These are phyloP conservation scores for Spongospora subterranea DNA, from an alignment of 208 protist genomes.

Conservation along the genomic window DNA sequence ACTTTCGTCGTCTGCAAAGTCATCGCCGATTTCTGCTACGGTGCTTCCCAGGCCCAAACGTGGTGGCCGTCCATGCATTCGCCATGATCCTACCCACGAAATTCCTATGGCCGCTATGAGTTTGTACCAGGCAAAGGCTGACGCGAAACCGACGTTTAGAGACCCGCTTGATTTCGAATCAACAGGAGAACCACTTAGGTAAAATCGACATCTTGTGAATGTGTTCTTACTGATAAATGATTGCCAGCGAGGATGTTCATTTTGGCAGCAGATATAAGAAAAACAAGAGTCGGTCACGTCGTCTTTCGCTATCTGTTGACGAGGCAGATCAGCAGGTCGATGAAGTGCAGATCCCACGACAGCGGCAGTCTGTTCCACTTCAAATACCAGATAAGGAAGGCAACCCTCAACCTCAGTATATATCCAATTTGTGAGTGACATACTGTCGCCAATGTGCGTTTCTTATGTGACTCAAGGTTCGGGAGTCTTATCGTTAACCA, in stretches of 20 bases:
- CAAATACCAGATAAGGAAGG: not conserved
- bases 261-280: not conserved
- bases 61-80: not conserved
- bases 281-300: not conserved
- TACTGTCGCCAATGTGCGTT: no score
- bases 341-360: not conserved
- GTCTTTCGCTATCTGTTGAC: not conserved
- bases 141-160: not conserved
- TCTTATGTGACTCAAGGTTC: no score
- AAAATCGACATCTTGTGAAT: not conserved
- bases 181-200: not conserved
- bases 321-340: not conserved
- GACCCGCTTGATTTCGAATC: not conserved
- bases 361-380: not conserved
- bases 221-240: not conserved
- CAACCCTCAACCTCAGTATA: not conserved
- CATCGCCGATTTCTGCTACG: not conserved
- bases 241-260: not conserved
- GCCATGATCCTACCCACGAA: not conserved
- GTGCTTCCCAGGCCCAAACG: not conserved
- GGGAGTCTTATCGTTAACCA: not conserved
- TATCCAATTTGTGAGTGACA: no score
- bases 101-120: slow-evolving; percentile 5
- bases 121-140: not conserved
- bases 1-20: not conserved